Conservation (phyloP, 2,329 filamentous ascomycete genomes). For the Thielaviopsis populi region DNA sequence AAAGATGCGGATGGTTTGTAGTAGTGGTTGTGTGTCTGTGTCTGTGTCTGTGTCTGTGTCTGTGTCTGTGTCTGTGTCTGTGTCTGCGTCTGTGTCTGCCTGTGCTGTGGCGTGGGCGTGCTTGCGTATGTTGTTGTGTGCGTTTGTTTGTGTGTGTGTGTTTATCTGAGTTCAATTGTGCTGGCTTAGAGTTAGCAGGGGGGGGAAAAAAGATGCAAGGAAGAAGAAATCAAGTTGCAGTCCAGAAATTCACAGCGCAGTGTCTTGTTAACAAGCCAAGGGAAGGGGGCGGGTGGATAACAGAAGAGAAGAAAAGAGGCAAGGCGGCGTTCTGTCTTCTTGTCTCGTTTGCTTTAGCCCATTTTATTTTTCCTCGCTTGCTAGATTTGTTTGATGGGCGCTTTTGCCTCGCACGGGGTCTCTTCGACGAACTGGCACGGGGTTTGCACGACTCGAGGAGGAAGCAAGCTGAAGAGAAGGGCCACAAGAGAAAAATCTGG, state of each 20-base stretch:
- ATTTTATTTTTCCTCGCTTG: neutral
- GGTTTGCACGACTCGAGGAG: neutral
- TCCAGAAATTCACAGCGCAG: neutral
- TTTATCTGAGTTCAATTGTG: no score
- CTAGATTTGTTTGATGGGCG: neutral
- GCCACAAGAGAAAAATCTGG: neutral
- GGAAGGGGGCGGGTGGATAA: neutral
- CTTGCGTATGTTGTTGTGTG: no score
- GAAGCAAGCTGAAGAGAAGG: neutral
- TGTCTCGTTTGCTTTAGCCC: neutral
- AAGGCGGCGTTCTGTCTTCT: neutral
- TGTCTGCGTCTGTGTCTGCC: neutral
- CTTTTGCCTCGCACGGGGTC: neutral
- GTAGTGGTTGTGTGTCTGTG: no score
- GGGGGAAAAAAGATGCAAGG: neutral
- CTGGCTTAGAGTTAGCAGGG: no score
- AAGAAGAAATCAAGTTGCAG: neutral
- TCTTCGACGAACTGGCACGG: neutral
- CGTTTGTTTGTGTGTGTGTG: no score
- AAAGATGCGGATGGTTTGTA: neutral
- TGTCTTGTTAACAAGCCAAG: neutral
- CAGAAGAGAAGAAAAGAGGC: neutral
- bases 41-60: no score
- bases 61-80: neutral
- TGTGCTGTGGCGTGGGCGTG: neutral